Evolutionary conservation across 2,329 filamentous ascomycete genomes (phyloP).

Genomic region (Ophiocordyceps camponoti-rufipedis): DNA sequence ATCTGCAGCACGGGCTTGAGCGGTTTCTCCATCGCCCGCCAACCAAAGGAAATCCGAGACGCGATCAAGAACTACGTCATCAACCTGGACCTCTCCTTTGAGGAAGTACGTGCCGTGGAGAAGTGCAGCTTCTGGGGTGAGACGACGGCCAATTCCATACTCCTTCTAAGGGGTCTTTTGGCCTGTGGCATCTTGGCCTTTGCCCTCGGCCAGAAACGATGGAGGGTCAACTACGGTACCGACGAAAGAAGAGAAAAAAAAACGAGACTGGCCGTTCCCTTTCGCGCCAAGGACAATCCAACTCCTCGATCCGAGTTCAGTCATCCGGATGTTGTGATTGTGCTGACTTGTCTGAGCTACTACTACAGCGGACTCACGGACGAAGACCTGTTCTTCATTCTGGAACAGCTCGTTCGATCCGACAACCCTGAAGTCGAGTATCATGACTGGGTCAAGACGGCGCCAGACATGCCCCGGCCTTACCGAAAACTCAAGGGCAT

Average conservation of each 20-base stretch:
- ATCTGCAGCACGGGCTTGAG: slow-evolving; percentile 16
- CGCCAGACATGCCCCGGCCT: slow-evolving; percentile 11
- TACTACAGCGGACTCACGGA: slow-evolving; percentile 37
- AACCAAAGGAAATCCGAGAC: slow-evolving; percentile 10
- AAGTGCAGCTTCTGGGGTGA: slow-evolving; percentile 17
- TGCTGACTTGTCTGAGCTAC: slow-evolving; percentile 35
- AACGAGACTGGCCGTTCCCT: slow-evolving; percentile 37
- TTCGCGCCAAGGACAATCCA: slow-evolving; percentile 38
- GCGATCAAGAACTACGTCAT: slow-evolving; percentile 26
- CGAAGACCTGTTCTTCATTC: slow-evolving; percentile 25
- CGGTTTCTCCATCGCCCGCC: slow-evolving; percentile 22
- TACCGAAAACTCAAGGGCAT: slow-evolving; percentile 29
- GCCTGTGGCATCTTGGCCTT: slow-evolving; percentile 35
- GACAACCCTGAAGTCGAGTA: slow-evolving; percentile 37
- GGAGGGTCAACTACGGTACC: slow-evolving; percentile 46
- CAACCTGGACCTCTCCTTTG: slow-evolving; percentile 7
- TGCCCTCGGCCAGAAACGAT: slow-evolving; percentile 36
- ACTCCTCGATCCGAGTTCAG: slow-evolving; percentile 39
- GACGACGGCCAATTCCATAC: slow-evolving; percentile 12
- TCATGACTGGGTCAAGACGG: slow-evolving; percentile 23
- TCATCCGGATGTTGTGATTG: slow-evolving; percentile 38
- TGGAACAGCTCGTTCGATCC: slow-evolving; percentile 27
- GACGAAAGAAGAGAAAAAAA: slow-evolving; percentile 16
- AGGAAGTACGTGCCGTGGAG: slow-evolving; percentile 18
- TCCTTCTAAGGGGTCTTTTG: slow-evolving; percentile 37